These are phyloP conservation scores for Orbilia brochopaga DNA, from an alignment of 2,329 filamentous ascomycete genomes.

Conservation along the genomic window DNA sequence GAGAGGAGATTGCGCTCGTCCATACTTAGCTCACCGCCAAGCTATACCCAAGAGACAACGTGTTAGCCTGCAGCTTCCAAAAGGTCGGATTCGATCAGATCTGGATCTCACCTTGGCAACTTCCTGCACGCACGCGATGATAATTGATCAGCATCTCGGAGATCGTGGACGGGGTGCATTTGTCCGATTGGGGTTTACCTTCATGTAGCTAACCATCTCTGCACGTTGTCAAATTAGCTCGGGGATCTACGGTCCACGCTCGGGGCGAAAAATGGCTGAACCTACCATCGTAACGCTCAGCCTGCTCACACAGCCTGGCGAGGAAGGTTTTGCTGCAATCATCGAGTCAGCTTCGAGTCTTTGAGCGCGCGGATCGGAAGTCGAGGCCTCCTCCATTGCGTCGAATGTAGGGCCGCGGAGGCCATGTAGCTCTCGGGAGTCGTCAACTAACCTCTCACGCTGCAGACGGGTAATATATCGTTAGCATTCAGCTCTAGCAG, in stretches of 20 bases:
- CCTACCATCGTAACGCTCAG: conserved; percentile 92
- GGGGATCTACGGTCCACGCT: not conserved
- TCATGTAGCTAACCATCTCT: conserved; percentile 99
- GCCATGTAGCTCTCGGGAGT: conserved; percentile 46
- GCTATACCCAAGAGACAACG: conserved; percentile 56
- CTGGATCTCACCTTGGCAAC: conserved; percentile 76
- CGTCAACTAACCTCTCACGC: conserved; percentile 71
- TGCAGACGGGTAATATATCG: conserved; percentile 59
- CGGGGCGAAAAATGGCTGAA: conserved; percentile 49
- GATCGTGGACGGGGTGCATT: not conserved
- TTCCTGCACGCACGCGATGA: conserved; percentile 66
- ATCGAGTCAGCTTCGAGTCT: conserved; percentile 43
- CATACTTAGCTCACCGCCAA: conserved; percentile 77
- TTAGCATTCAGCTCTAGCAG: conserved; percentile 56
- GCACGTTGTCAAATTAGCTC: conserved; percentile 50
- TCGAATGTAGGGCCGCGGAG: conserved; percentile 27
- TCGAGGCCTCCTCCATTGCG: conserved; percentile 27
- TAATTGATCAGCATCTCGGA: conserved; percentile 56
- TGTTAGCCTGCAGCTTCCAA: conserved; percentile 4
- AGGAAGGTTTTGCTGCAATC: conserved; percentile 94
- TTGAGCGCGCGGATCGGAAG: conserved; percentile 57
- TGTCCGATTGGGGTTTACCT: conserved; percentile 64
- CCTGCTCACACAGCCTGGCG: conserved; percentile 99
- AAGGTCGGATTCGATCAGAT: conserved; percentile 1
- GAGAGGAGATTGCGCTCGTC: conserved; percentile 98